Evolutionary conservation across 148 eudicot species (phyloP).

Genomic region (Heliosperma pusillum): DNA sequence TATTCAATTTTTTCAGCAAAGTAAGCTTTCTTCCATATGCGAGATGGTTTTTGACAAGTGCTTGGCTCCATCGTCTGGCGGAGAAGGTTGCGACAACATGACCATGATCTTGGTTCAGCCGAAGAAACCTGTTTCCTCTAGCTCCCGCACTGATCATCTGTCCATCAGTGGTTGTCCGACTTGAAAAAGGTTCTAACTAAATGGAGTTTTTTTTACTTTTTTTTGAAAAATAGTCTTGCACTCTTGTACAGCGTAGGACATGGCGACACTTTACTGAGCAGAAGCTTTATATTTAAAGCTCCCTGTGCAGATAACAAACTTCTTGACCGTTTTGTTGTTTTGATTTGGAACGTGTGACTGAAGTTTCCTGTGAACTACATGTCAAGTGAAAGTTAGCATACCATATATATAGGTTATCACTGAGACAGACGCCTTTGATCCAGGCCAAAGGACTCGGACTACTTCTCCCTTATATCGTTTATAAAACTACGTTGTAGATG

Average conservation of each 20-base stretch:
- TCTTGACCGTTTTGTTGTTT: neutral
- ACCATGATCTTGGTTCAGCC: conserved; percentile 68
- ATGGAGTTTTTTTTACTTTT: neutral
- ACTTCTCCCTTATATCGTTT: too few relatives aligned
- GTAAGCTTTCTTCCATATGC: conserved; percentile 57
- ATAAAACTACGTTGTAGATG: too few relatives aligned
- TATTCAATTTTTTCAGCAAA: conserved; percentile 38
- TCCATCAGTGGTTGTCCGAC: neutral
- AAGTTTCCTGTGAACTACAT: neutral
- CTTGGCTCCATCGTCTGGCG: conserved; percentile 57
- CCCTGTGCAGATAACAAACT: conserved; percentile 1
- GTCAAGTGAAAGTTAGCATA: neutral
- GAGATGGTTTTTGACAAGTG: conserved; percentile 56
- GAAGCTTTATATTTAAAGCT: conserved; percentile 7
- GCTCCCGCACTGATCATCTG: neutral
- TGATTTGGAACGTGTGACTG: neutral
- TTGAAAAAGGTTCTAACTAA: neutral
- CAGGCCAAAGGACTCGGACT: too few relatives aligned
- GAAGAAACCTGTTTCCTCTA: conserved; percentile 34
- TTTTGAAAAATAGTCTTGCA: conserved; percentile 9
- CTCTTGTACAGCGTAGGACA: conserved; percentile 5
- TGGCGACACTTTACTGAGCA: neutral
- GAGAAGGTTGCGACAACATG: conserved; percentile 83
- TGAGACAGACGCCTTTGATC: too few relatives aligned
- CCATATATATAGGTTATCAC: neutral